Evolutionary conservation across 768 basidiomycete genomes (phyloP).

Genomic region (Boletus rufocinnamomeus): DNA sequence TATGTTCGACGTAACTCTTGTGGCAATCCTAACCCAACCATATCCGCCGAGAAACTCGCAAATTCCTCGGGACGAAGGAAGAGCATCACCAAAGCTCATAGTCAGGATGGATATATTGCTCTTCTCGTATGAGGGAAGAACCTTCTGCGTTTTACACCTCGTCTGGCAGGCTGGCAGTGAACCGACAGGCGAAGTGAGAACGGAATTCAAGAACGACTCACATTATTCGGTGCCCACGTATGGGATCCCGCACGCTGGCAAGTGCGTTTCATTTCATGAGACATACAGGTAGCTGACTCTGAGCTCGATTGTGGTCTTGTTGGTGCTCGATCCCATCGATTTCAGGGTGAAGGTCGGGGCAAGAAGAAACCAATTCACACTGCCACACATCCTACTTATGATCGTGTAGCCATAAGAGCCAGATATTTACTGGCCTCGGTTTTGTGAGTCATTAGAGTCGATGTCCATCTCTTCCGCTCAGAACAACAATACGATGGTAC

Average conservation of each 20-base stretch:
- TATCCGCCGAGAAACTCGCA: background rate
- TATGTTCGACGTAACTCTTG: background rate
- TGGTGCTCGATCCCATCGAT: background rate
- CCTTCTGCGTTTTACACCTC: background rate
- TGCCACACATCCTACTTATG: slow-evolving; percentile 4
- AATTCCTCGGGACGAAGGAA: background rate
- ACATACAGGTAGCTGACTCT: background rate
- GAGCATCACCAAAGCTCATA: background rate
- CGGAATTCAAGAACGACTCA: background rate
- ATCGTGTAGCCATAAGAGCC: background rate
- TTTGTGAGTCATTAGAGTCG: background rate
- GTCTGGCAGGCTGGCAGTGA: background rate
- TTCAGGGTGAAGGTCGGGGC: background rate
- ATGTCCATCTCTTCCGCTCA: background rate
- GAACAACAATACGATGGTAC: background rate
- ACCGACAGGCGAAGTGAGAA: background rate
- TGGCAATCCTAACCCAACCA: background rate
- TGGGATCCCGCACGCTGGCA: background rate
- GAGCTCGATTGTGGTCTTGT: background rate
- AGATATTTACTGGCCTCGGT: background rate
- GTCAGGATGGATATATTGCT: background rate
- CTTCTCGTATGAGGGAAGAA: background rate
- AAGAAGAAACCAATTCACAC: slow-evolving; percentile 5
- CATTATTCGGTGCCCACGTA: background rate
- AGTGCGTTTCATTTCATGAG: slow-evolving; percentile 3